phyloP scores from a whole-genome alignment of 345 rosid genomes.

The Ceriops decandra region DNA sequence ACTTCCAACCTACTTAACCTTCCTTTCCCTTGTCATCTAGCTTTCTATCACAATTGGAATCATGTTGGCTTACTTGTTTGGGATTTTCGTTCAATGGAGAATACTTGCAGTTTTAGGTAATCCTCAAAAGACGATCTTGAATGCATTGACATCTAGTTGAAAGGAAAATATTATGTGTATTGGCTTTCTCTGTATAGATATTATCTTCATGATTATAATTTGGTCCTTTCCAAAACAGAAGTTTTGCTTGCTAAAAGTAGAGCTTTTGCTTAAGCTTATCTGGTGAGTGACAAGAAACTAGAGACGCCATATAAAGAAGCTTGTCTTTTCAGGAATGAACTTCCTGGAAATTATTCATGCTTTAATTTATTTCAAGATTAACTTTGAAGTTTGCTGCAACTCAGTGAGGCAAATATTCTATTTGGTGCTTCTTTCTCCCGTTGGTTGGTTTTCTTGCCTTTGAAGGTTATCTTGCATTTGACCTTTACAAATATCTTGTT shows the following conservation, averaged over 20 bases:
- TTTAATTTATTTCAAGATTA: conserved; percentile 1
- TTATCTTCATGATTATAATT: not conserved
- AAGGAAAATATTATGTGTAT: not conserved
- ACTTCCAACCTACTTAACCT: conserved; percentile 5
- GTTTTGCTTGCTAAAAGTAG: not conserved
- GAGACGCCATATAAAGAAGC: not conserved
- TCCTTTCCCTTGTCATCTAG: conserved; percentile 36
- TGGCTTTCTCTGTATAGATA: not conserved
- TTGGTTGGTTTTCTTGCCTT: not conserved
- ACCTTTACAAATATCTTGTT: not conserved
- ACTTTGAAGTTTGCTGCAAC: not conserved
- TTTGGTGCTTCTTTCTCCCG: not conserved
- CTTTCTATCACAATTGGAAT: conserved; percentile 96
- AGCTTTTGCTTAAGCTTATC: not conserved
- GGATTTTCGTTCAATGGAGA: conserved; percentile 87
- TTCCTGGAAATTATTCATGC: not conserved
- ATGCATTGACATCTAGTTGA: not conserved
- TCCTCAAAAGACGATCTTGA: conserved; percentile 12
- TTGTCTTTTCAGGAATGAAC: not conserved
- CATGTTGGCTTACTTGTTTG: conserved; percentile 89
- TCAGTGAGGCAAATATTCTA: not conserved
- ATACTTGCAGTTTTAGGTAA: conserved; percentile 91
- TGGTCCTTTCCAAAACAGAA: not conserved
- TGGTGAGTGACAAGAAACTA: conserved; percentile 2
- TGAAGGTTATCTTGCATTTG: not conserved